These are phyloP conservation scores for Colletotrichum eremochloae DNA, from an alignment of 2,329 filamentous ascomycete species.

Conservation along the genomic window DNA sequence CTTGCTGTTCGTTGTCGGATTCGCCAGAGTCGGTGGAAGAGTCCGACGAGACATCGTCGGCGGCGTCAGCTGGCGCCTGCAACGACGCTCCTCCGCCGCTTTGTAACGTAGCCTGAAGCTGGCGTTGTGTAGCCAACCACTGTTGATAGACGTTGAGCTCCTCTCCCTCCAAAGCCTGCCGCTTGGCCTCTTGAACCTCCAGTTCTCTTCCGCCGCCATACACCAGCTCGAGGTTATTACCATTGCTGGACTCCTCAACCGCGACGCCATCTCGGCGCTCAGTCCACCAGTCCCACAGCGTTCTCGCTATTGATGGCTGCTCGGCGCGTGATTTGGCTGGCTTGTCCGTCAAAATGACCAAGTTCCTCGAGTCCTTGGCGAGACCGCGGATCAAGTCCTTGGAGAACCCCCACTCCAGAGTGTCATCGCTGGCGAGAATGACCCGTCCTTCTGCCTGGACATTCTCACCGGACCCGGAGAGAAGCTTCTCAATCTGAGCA, in stretches of 20 bases:
- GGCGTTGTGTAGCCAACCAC: slow-evolving; percentile 88
- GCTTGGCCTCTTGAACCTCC: slow-evolving; percentile 70
- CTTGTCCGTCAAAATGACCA: slow-evolving; percentile 89
- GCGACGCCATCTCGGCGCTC: slow-evolving; percentile 75
- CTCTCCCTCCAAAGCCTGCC: slow-evolving; percentile 77
- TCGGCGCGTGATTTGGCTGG: slow-evolving; percentile 61
- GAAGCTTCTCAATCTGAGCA: slow-evolving; percentile 81
- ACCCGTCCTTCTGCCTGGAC: slow-evolving; percentile 71
- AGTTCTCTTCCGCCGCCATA: slow-evolving; percentile 74
- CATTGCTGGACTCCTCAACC: slow-evolving; percentile 66
- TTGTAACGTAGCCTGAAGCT: slow-evolving; percentile 86
- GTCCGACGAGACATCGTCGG: slow-evolving; percentile 87
- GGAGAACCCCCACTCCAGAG: slow-evolving; percentile 95
- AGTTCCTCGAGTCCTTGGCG: slow-evolving; percentile 81
- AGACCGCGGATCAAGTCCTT: slow-evolving; percentile 82
- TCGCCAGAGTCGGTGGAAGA: slow-evolving; percentile 90
- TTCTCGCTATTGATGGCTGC: slow-evolving; percentile 74
- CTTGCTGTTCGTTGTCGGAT: slow-evolving; percentile 90
- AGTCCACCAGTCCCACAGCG: slow-evolving; percentile 85
- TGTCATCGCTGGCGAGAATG: slow-evolving; percentile 91
- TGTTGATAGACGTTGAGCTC: slow-evolving; percentile 90
- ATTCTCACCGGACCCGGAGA: slow-evolving; percentile 60
- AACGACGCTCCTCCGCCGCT: slow-evolving; percentile 75
- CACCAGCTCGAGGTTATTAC: slow-evolving; percentile 74
- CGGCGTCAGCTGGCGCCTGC: slow-evolving; percentile 78